Evolutionary conservation across 106 monocot genomes (phyloP), one percentile per base, ranked within the genome.

Genomic region (Narthecium ossifragum): DNA sequence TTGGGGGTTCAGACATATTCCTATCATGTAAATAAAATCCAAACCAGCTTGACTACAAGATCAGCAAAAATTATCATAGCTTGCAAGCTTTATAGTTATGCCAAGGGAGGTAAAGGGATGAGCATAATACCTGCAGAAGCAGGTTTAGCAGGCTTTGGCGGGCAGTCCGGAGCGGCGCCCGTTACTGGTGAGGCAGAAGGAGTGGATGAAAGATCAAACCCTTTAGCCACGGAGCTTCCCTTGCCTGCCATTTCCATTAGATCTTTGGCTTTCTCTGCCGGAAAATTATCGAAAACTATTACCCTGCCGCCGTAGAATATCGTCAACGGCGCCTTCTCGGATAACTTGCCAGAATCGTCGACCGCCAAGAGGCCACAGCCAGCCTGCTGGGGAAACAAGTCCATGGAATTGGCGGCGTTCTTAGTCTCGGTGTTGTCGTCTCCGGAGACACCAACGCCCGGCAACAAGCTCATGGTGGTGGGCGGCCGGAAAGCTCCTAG

Each of bases 271-370:
- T 76, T 90, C 0, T 72, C 75, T 0, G 41, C 52, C 0, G 90
- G 69, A 53, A 78, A 81, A 41, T 85, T 65, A 33, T 90, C 78
- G 33, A 90, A 90, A 23, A 86, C 86, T 47, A 86, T 23, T 21
- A 81, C 68, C 45, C 55, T 78, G 7, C 86, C 86, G 10, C 71
- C 78, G 36, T 81, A 86, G 59, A 86, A 86, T 13, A 86, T 86
- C 29, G 86, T 86, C 71, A 86, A 47, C 61, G 69, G 81, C 0
- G 67, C 65, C 17, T 41, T 55, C 63, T 60, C 34, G 2, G 38
- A n/a, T 26, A 0, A 29, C 10, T 0, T 34, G 27, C 6, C 2
- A 1, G 18, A 30, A 50, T 39, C 8, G 31, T 11, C 10, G n/a
- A 55, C 9, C 31, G 13, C 48, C 18, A 14, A 28, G 3, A 14